Evolutionary conservation across 2,329 filamentous ascomycete species (phyloP), one percentile per base, ranked within the genome.

Genomic region (Didymella pomorum): DNA sequence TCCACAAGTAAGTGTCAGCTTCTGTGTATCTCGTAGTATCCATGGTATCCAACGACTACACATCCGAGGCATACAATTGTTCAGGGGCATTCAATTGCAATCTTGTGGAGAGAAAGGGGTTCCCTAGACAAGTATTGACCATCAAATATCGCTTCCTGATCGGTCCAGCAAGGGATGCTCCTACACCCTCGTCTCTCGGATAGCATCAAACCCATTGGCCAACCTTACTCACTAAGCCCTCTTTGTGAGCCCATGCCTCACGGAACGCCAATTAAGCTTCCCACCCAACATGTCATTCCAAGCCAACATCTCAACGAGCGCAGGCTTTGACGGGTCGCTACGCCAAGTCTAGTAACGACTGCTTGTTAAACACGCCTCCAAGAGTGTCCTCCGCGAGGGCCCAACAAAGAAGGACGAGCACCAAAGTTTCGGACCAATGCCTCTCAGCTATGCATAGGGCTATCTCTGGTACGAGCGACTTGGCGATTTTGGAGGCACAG

Each of bases 141-240:
- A 39, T 11, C 21, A 23, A 26, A 42, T 12, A 7, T 28, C 5
- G 7, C 43, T 54, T 35, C 42, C 41, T 45, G 39, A 54, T 54
- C 45, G 31, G 20, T 46, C 31, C 56, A 58, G 56, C 45, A 58
- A 58, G 56, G 56, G 56, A 50, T 54, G 41, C 31, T 8, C 9
- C 39, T 8, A 46, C 10, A 14, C 16, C 25, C 18, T 50, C 39
- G 50, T 50, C 45, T 51, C 45, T 42, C 31, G 11, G 5, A 25
- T 18, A 23, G 20, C 26, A 33, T 18, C 16, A 5, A 31, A 29
- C 12, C 20, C 6, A 54, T 51, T 54, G 56, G 50, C 31, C n/a
- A 18, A 18, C 1, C 16, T 8, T 10, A 18, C 29, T 16, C 26
- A 28, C 45, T 39, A 58, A 11, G 45, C 44, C 29, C 9, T 11